Evolutionary conservation across 306 rosid species (phyloP).

Genomic region (Vachellia pachyceras): DNA sequence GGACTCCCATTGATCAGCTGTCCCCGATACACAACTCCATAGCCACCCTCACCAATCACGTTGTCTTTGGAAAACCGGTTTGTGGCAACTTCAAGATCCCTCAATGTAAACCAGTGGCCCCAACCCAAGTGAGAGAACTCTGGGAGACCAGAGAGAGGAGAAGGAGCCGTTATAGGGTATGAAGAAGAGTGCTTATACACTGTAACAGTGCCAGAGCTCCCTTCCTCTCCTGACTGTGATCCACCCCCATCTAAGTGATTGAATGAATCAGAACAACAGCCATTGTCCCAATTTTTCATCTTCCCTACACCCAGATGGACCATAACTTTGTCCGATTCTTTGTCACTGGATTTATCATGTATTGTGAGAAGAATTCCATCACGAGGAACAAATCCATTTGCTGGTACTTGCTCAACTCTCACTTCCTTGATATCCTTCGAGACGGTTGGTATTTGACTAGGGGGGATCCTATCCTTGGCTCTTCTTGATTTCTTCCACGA

Average conservation of each 20-base stretch:
- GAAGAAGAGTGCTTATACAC: slow-evolving; percentile 68
- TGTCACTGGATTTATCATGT: slow-evolving; percentile 80
- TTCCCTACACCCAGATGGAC: slow-evolving; percentile 81
- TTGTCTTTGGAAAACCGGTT: slow-evolving; percentile 78
- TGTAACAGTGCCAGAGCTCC: slow-evolving; percentile 67
- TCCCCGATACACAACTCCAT: slow-evolving; percentile 88
- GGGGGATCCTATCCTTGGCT: slow-evolving; percentile 56
- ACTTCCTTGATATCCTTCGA: slow-evolving; percentile 95
- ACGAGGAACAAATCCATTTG: slow-evolving; percentile 70
- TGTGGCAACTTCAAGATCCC: slow-evolving; percentile 93
- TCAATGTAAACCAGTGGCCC: slow-evolving; percentile 98
- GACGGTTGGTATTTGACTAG: slow-evolving; percentile 76
- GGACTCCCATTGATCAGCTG: slow-evolving; percentile 82
- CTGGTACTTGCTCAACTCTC: slow-evolving; percentile 75
- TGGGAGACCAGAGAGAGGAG: slow-evolving; percentile 83
- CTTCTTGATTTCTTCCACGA: slow-evolving; percentile 74
- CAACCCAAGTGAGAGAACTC: slow-evolving; percentile 95
- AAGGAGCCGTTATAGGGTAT: slow-evolving; percentile 75
- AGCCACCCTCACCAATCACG: slow-evolving; percentile 96
- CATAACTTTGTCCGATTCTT: slow-evolving; percentile 76
- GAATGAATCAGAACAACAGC: slow-evolving; percentile 77
- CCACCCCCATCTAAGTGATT: slow-evolving; percentile 60
- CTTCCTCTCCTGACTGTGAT: slow-evolving; percentile 82
- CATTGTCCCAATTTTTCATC: slow-evolving; percentile 63
- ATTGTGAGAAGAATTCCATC: slow-evolving; percentile 88